phyloP scores from a whole-genome alignment of 768 basidiomycete genomes.

The Coprinopsis marcescibilis region DNA sequence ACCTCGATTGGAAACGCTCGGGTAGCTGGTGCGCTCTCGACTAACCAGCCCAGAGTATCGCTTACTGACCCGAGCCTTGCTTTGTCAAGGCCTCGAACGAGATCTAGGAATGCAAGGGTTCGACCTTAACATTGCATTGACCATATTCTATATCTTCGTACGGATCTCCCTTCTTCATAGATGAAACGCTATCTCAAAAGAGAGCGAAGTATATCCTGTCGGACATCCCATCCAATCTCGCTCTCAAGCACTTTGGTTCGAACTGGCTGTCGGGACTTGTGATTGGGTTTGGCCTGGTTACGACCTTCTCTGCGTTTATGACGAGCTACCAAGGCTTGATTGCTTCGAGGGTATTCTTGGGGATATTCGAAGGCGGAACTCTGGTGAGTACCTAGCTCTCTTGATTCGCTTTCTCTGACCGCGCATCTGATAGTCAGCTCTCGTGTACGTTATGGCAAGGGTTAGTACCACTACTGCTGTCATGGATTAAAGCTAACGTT shows the following conservation, averaged over 20 bases:
- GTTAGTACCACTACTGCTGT: constrained; percentile 17
- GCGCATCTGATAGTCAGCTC: constrained; percentile 23
- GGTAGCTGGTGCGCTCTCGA: constrained; percentile 18
- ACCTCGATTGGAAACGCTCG: constrained; percentile 18
- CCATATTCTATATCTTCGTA: constrained; percentile 36
- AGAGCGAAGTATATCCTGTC: constrained; percentile 34
- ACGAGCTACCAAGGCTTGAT: constrained; percentile 27
- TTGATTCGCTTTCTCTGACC: neutral
- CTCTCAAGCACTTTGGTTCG: constrained; percentile 40
- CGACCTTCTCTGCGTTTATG: constrained; percentile 35
- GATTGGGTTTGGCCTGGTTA: constrained; percentile 30
- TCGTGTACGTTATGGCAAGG: constrained; percentile 32
- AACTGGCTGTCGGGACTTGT: constrained; percentile 35
- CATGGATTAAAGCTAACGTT: neutral
- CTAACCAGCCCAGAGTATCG: neutral
- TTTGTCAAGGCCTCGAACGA: constrained; percentile 31
- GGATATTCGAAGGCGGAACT: constrained; percentile 37
- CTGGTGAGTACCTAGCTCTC: constrained; percentile 22
- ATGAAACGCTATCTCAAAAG: neutral
- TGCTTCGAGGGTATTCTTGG: constrained; percentile 32
- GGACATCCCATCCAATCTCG: constrained; percentile 44
- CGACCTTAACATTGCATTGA: constrained; percentile 36
- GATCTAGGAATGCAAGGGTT: constrained; percentile 35
- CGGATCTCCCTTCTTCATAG: constrained; percentile 2
- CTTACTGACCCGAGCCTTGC: neutral